These are phyloP conservation scores for Shiraia sp. DNA, from an alignment of 2,329 filamentous ascomycete genomes.

Conservation along the genomic window DNA sequence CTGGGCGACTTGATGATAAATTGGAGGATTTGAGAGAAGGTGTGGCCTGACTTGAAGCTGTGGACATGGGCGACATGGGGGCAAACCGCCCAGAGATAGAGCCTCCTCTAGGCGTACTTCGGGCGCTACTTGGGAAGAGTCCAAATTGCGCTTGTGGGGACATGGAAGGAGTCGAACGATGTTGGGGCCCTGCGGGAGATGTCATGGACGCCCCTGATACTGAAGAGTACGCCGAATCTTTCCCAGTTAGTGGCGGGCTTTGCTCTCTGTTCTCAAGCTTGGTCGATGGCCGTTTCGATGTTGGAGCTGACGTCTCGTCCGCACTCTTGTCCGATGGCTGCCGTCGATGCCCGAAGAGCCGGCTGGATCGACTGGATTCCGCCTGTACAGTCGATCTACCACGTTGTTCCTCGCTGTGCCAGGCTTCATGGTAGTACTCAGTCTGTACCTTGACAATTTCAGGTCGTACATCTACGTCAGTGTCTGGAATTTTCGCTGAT, in stretches of 20 bases:
- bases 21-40: slow-evolving; percentile 18
- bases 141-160: slow-evolving; percentile 41
- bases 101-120: slow-evolving; percentile 34
- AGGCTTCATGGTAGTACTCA: slow-evolving; percentile 26
- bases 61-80: slow-evolving; percentile 32
- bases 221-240: slow-evolving; percentile 47
- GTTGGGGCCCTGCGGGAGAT: slow-evolving; percentile 28
- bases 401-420: slow-evolving; percentile 25
- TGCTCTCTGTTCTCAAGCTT: slow-evolving; percentile 21
- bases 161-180: slow-evolving; percentile 35
- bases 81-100: slow-evolving; percentile 34
- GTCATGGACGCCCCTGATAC: slow-evolving; percentile 40
- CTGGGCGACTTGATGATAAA: slow-evolving; percentile 32
- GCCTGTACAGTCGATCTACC: slow-evolving; percentile 12
- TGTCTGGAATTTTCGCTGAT: slow-evolving; percentile 9
- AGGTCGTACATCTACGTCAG: slow-evolving; percentile 22
- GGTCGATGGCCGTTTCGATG: slow-evolving; percentile 10
- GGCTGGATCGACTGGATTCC: slow-evolving; percentile 15
- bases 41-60: slow-evolving; percentile 15
- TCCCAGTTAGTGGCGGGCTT: slow-evolving; percentile 40
- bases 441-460: slow-evolving; percentile 16
- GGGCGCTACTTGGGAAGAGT: slow-evolving; percentile 37
- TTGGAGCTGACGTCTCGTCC: slow-evolving; percentile 12
- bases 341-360: slow-evolving; percentile 17
- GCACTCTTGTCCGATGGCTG: slow-evolving; percentile 14